Evolutionary conservation across 306 rosid species (phyloP), one percentile per base, ranked within the genome.

Genomic region (Rosa lucieae): DNA sequence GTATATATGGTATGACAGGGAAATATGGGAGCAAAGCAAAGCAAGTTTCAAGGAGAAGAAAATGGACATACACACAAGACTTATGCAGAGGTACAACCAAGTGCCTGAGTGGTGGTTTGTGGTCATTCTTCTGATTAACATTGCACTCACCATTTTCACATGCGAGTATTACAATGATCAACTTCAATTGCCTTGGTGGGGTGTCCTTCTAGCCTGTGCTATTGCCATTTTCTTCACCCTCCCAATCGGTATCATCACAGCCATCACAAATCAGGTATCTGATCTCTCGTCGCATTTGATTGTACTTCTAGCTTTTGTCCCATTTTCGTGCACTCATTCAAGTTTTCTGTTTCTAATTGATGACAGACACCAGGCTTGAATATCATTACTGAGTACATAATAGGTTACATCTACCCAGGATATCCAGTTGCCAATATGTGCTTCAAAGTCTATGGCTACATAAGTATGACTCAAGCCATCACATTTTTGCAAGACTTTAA

Each of bases 161-260:
- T 92, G 99, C 53, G 83, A 92, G 58, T 94, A 92, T 75, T 92
- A 85, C 89, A 94, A 78, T 5, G 91, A 89, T 0, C 97, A 94
- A 59, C 89, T 94, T 35, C 98, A 94, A 56, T 74, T 94, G 61
- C 98, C 98, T n/a, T 91, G 98, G 98, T 94, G 98, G 97, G 98
- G 98, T 59, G 97, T 94, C 71, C 69, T 94, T 7, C 82, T 94
- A 2, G 98, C 98, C 15, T 92, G 97, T 82, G 87, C 49, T 51
- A 87, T 94, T 73, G 97, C 98, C 78, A 78, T 94, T 29, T 40
- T 88, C 72, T 94, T 94, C 89, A 94, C 98, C 77, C 98, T 94
- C 67, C 98, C 98, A 4, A 91, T 94, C 7, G 97, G 98, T 7
- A 92, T 92, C 80, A 91, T 94, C 53, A 92, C 97, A 2, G 98